These are phyloP conservation scores for Aphanomyces astaci DNA, from an alignment of 352 stramenopile genomes.

Conservation along the genomic window DNA sequence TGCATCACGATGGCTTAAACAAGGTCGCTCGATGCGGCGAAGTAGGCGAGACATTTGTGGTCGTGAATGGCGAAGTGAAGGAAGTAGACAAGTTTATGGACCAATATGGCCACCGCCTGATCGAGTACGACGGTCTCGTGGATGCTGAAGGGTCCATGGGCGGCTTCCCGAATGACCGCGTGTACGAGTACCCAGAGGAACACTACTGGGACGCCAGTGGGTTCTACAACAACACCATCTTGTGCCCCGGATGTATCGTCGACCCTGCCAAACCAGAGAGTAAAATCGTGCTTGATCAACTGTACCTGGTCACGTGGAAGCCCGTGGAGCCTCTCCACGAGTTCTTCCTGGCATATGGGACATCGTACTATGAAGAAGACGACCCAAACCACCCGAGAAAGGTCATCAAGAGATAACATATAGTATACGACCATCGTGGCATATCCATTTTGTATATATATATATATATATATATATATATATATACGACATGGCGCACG, in stretches of 20 bases:
- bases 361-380: slow-evolving; percentile 85
- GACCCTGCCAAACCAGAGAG: slow-evolving; percentile 68
- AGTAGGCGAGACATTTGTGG: slow-evolving; percentile 79
- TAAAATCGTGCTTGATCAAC: slow-evolving; percentile 71
- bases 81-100: slow-evolving; percentile 85
- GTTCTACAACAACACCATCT: slow-evolving; percentile 87
- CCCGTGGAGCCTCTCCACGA: slow-evolving; percentile 73
- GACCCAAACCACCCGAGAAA: background rate
- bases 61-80: slow-evolving; percentile 76
- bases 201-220: slow-evolving; percentile 82
- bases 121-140: slow-evolving; percentile 73
- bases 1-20: slow-evolving; percentile 82
- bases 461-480: too few relatives aligned
- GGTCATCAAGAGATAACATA: slow-evolving; percentile 4
- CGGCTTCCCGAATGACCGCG: slow-evolving; percentile 79
- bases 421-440: too few relatives aligned
- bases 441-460: too few relatives aligned
- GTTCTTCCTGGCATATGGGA: slow-evolving; percentile 85
- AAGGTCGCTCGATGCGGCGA: slow-evolving; percentile 79
- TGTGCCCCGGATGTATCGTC: slow-evolving; percentile 79
- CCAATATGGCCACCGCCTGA: slow-evolving; percentile 76
- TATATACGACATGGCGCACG: too few relatives aligned
- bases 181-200: slow-evolving; percentile 79
- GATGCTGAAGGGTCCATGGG: slow-evolving; percentile 76
- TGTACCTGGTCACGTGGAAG: slow-evolving; percentile 87